Conservation (phyloP, 2,329 filamentous ascomycete species). For the Colletotrichum somersetense region DNA sequence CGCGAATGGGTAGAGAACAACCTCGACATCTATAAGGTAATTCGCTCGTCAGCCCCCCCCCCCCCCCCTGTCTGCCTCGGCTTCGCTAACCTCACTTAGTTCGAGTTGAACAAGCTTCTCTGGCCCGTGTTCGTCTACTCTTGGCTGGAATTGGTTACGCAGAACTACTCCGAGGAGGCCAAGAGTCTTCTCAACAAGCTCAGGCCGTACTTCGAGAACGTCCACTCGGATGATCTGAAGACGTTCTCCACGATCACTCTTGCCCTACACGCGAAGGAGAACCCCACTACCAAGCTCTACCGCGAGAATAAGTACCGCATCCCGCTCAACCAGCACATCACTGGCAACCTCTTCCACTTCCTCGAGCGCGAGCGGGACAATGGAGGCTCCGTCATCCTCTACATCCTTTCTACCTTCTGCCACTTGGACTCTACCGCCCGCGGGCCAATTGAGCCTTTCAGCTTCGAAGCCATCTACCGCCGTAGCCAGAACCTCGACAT, state of each 20-base stretch:
- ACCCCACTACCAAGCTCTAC: slow-evolving; percentile 84
- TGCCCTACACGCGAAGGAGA: slow-evolving; percentile 82
- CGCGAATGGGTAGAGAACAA: slow-evolving; percentile 91
- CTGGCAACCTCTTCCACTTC: slow-evolving; percentile 86
- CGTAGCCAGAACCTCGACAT: slow-evolving; percentile 71
- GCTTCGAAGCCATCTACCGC: slow-evolving; percentile 71
- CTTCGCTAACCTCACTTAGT: slow-evolving; percentile 60
- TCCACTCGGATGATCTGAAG: slow-evolving; percentile 85
- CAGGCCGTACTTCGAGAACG: slow-evolving; percentile 76
- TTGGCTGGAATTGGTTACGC: slow-evolving; percentile 81
- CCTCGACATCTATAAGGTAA: slow-evolving; percentile 91
- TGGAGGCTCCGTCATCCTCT: slow-evolving; percentile 82
- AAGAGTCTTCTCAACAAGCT: slow-evolving; percentile 79
- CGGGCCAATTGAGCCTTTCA: slow-evolving; percentile 74
- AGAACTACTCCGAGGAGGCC: slow-evolving; percentile 79
- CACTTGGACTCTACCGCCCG: slow-evolving; percentile 69
- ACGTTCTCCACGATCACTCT: slow-evolving; percentile 80
- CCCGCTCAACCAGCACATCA: slow-evolving; percentile 87
- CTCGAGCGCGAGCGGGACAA: slow-evolving; percentile 87
- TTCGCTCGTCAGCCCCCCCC: too few species aligned
- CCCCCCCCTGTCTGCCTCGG: not conserved
- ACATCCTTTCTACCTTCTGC: slow-evolving; percentile 75
- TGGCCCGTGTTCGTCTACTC: slow-evolving; percentile 98
- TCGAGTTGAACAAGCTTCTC: slow-evolving; percentile 86
- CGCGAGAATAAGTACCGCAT: slow-evolving; percentile 89